Base-by-base conservation (phyloP, 495 filamentous ascomycete genomes). In the Penicillium atrosanguineum region DNA sequence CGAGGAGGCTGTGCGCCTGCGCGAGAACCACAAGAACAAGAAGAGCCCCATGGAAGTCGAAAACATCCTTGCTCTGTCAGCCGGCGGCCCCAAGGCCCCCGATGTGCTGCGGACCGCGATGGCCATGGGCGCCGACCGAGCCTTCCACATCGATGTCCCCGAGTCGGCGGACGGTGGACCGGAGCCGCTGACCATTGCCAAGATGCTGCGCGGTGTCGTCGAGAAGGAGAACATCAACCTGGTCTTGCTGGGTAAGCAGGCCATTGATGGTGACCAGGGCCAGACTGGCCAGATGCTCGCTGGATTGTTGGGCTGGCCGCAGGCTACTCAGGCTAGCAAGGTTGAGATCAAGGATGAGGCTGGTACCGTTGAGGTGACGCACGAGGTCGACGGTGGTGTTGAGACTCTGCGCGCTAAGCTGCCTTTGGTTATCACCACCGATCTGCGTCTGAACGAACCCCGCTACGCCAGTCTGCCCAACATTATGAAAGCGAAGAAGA, bases 401-500 rank as follows among this genome's bases (percentile, higher is more conserved):
- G 94, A 98, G 81, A 97, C 91, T 59, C 76, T 97, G 52, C 77
- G 80, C 63, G 85, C 87, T 16, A 86, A 85, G 76, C 68, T 98
- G 72, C 94, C 94, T 0, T 81, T 95, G 85, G 73, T 98, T 19
- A 85, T 98, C 53, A 98, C 94, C 53, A 95, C 94, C 55, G 94
- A 98, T 83, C 70, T 98, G 72, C 77, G 94, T 40, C 74, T 98
- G 73, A 97, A 98, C 69, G 89, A 95, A 82, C 95, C 94, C 50
- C 74, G 95, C 46, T 98, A 97, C 73, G 93, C 91, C 46, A 95
- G 83, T 70, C 68, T 98, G 79, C 93, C 90, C 61, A 97, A 97
- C 72, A 97, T 98, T 53, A 98, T 98, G 95, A 97, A 97, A 85
- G 94, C 94, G 49, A 97, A 97, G 88, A 98, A 97, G 88, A 98